Evolutionary conservation across 2,329 filamentous ascomycete genomes (phyloP).

Genomic region (Trichophyton schoenleinii): DNA sequence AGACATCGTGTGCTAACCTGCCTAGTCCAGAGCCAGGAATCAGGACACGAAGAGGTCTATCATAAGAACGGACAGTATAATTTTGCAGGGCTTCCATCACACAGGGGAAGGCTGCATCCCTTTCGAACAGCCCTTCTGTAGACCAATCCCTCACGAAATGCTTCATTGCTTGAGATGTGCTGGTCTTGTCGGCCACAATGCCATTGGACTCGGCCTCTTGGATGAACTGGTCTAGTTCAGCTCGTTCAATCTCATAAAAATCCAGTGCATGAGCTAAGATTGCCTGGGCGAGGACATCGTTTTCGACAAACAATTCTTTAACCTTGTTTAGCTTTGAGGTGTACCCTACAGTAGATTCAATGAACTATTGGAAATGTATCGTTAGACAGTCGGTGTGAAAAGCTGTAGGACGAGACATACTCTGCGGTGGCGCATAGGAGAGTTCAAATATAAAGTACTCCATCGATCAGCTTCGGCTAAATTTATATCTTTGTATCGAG

Average conservation of each 20-base stretch:
- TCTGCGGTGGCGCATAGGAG: conserved; percentile 3
- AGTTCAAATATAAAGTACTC: conserved; percentile 5
- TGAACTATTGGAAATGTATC: conserved; percentile 24
- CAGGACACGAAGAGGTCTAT: conserved; percentile 29
- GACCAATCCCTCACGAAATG: conserved; percentile 49
- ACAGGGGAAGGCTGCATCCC: conserved; percentile 29
- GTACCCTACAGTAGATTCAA: conserved; percentile 47
- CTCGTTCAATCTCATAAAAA: conserved; percentile 35
- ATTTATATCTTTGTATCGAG: conserved; percentile 16
- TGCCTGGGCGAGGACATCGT: conserved; percentile 35
- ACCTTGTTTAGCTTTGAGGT: conserved; percentile 40
- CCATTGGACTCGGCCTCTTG: conserved; percentile 26
- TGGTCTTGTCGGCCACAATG: conserved; percentile 34
- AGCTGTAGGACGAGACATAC: conserved; percentile 1
- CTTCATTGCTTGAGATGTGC: conserved; percentile 43
- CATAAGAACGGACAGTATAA: conserved; percentile 6
- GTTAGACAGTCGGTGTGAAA: neutral
- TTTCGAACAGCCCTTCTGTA: conserved; percentile 35
- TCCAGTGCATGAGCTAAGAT: conserved; percentile 36
- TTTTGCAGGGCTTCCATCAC: conserved; percentile 20
- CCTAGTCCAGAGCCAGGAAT: conserved; percentile 44
- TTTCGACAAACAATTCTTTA: conserved; percentile 33
- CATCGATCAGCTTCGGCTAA: conserved; percentile 14
- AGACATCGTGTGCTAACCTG: conserved; percentile 41
- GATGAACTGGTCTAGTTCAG: conserved; percentile 36